Conservation (phyloP, 2,329 filamentous ascomycete species). For the Fusarium siculi region DNA sequence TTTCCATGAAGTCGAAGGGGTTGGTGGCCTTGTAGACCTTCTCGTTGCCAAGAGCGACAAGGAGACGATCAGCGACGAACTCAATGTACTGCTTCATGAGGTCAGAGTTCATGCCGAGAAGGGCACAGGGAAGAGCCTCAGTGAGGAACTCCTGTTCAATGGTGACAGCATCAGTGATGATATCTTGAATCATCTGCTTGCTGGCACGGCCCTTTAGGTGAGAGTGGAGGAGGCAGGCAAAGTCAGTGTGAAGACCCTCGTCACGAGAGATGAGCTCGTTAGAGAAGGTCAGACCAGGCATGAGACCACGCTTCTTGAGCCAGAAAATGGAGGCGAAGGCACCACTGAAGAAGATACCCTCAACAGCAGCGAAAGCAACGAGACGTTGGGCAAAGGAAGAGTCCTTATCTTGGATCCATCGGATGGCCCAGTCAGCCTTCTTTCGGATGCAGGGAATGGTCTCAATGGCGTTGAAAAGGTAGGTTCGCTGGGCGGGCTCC, state of each 20-base stretch:
- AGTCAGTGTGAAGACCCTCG: slow-evolving; percentile 99
- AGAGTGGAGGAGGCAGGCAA: slow-evolving; percentile 97
- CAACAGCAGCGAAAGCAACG: slow-evolving; percentile 95
- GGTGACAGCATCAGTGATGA: slow-evolving; percentile 91
- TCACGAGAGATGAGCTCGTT: slow-evolving; percentile 99
- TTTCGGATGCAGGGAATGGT: slow-evolving; percentile 98
- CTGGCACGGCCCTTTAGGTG: slow-evolving; percentile 92
- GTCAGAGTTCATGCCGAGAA: slow-evolving; percentile 96
- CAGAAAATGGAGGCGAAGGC: slow-evolving; percentile 99
- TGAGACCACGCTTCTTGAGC: slow-evolving; percentile 99
- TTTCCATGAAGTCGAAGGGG: slow-evolving; percentile 99
- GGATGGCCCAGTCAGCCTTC: slow-evolving; percentile 98
- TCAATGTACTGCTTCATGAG: slow-evolving; percentile 99
- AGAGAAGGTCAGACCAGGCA: slow-evolving; percentile 98
- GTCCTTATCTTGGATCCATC: slow-evolving; percentile 93
- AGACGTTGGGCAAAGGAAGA: slow-evolving; percentile 96
- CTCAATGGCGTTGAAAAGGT: slow-evolving; percentile 98
- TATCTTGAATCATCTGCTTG: slow-evolving; percentile 81
- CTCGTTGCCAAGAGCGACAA: slow-evolving; percentile 91
- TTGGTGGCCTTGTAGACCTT: slow-evolving; percentile 94
- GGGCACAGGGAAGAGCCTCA: slow-evolving; percentile 89
- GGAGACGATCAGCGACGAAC: slow-evolving; percentile 96
- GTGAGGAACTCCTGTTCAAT: slow-evolving; percentile 99
- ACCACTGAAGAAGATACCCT: slow-evolving; percentile 99
- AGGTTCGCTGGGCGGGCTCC: slow-evolving; percentile 91